Evolutionary conservation across 2,329 filamentous ascomycete genomes (phyloP), one percentile per base, ranked within the genome.

Genomic region (Ophiocordyceps australis): DNA sequence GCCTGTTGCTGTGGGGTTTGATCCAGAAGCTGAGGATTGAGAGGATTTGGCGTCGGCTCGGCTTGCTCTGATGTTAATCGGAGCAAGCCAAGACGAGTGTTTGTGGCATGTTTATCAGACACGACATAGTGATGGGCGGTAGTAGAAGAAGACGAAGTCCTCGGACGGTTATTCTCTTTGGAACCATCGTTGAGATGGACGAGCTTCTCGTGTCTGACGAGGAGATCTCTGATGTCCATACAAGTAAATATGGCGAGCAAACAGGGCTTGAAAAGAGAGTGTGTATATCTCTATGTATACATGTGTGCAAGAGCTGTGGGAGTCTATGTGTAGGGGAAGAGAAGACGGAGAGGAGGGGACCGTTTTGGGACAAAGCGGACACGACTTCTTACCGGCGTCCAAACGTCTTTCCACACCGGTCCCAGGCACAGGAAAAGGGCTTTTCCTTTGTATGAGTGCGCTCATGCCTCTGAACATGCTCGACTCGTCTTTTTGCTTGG

Each of bases 401-500:
- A 49, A 72, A 73, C 2, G 59, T 67, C 49, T 71, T 71, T 25
- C 66, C 65, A 46, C 67, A 73, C 22, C 61, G 56, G 40, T 59
- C 57, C 62, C 65, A 69, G 33, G 40, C 53, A 37, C 67, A 73
- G 26, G 61, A 57, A 41, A 72, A 73, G 7, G 67, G 67, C 44
- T 72, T 72, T 48, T 72, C 67, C 39, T 72, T 72, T 36, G 67
- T 73, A 46, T 73, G 67, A 18, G 65, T 71, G 34, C 66, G 58
- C 45, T 71, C 65, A 43, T 73, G 67, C 41, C 67, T 57, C 45
- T 72, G 65, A 27, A 73, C 64, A 47, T 73, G 67, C 45, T 73
- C 67, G 36, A 72, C 65, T 38, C 67, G 65, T 45, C 66, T 70
- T 47, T 30, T 35, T 18, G 23, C 18, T 20, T 15, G 26, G 22